Conservation (phyloP, 352 stramenopile species). For the Sclerospora graminicola region DNA sequence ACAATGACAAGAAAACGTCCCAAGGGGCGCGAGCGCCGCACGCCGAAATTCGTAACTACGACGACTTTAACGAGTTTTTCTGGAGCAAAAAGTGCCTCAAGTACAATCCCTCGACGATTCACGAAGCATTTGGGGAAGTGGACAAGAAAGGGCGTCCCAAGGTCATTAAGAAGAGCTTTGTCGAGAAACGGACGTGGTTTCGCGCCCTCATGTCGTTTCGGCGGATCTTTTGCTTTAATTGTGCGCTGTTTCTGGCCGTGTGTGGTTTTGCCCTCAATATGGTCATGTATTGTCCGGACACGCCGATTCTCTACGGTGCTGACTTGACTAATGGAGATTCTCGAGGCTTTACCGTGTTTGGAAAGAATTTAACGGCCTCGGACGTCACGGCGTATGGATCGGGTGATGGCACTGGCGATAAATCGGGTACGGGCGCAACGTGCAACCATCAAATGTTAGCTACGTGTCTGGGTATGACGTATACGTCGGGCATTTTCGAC, state of each 20-base stretch:
- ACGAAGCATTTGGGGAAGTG: slow-evolving; percentile 54
- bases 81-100: slow-evolving; percentile 83
- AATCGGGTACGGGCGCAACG: slow-evolving; percentile 19
- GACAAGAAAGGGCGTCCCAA: slow-evolving; percentile 80
- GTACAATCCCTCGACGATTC: slow-evolving; percentile 55
- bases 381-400: slow-evolving; percentile 22
- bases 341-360: slow-evolving; percentile 48
- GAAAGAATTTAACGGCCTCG: slow-evolving; percentile 45
- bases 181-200: slow-evolving; percentile 70
- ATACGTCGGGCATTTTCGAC: slow-evolving; percentile 30
- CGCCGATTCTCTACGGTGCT: slow-evolving; percentile 60
- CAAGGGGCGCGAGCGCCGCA: slow-evolving; percentile 64
- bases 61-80: slow-evolving; percentile 87
- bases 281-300: slow-evolving; percentile 68
- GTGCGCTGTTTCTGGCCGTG: slow-evolving; percentile 50
- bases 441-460: slow-evolving; percentile 64
- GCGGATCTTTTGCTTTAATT: slow-evolving; percentile 80
- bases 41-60: slow-evolving; percentile 76
- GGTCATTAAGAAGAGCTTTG: slow-evolving; percentile 77
- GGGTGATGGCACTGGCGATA: slow-evolving; percentile 16
- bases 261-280: slow-evolving; percentile 66
- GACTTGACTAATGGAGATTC: slow-evolving; percentile 34
- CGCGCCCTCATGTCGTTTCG: slow-evolving; percentile 70
- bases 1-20: slow-evolving; percentile 84
- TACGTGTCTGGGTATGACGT: slow-evolving; percentile 53